Percentiles rank a stretch among this genome's conserved stretches.
phyloP scores from a whole-genome alignment of 371 early-diverging fungal species.

The Modicella reniformis region DNA sequence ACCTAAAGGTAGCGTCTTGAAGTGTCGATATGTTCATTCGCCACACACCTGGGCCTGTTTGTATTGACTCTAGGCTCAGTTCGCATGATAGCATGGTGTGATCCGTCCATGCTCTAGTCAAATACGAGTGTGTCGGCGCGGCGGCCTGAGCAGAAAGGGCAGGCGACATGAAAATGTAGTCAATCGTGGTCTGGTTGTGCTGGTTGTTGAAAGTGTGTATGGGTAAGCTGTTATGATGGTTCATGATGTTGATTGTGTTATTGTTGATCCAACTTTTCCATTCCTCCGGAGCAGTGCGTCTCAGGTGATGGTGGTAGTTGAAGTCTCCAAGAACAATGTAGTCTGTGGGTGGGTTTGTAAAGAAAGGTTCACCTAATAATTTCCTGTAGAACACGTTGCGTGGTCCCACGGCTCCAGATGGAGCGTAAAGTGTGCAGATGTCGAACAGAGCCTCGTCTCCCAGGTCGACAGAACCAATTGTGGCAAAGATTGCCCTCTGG shows the following conservation, averaged over 20 bases:
- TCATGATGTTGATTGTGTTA: neutral
- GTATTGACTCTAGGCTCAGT: too few species aligned
- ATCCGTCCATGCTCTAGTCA: neutral
- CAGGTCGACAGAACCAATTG: too few species aligned
- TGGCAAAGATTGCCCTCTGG: too few species aligned
- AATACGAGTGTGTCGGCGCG: neutral
- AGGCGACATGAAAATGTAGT: neutral
- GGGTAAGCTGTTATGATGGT: neutral
- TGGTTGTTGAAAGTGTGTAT: neutral
- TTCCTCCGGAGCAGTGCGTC: neutral
- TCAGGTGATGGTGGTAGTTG: neutral
- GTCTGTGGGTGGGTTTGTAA: neutral
- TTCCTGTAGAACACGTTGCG: neutral
- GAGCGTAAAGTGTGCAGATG: neutral
- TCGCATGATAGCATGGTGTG: neutral
- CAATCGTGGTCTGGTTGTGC: neutral
- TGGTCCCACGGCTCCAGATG: neutral
- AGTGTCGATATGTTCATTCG: too few species aligned
- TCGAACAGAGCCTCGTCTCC: too few species aligned
- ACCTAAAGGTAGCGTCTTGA: too few species aligned
- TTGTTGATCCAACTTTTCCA: neutral
- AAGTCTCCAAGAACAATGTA: neutral
- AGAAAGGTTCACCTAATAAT: neutral
- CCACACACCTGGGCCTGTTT: too few species aligned
- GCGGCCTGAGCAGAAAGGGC: neutral